phyloP scores from a whole-genome alignment of 345 rosid genomes.

The Eucalyptus curtisii region DNA sequence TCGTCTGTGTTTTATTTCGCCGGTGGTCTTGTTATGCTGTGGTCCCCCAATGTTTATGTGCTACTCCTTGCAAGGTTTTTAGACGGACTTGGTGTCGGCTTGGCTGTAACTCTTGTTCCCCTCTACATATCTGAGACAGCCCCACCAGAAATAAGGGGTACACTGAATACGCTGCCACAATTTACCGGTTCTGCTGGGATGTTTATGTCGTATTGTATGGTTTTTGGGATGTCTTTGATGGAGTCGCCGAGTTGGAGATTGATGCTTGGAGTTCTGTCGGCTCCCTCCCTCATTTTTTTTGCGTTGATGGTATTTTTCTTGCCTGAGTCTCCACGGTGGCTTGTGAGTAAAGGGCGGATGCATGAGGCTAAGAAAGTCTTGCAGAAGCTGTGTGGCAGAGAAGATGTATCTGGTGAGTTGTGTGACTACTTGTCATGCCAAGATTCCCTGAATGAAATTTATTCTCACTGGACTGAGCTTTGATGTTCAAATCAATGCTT shows the following conservation, averaged over 20 bases:
- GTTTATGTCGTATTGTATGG: conserved; percentile 8
- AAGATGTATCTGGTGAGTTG: conserved; percentile 9
- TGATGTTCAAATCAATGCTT: background rate
- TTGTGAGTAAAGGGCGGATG: conserved; percentile 9
- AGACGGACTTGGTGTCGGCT: conserved; percentile 8
- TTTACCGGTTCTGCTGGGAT: conserved; percentile 6
- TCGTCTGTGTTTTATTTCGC: conserved; percentile 4
- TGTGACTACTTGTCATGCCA: background rate
- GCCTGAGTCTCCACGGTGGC: conserved; percentile 12
- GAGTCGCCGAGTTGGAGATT: conserved; percentile 4
- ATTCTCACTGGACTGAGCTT: background rate
- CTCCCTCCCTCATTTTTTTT: conserved; percentile 1
- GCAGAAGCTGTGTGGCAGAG: conserved; percentile 6
- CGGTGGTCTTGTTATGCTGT: conserved; percentile 3
- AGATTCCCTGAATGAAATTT: background rate
- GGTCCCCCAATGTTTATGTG: conserved; percentile 4
- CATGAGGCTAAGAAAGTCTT: conserved; percentile 4
- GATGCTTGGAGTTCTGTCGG: conserved; percentile 8
- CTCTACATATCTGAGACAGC: conserved; percentile 9
- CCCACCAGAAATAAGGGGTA: conserved; percentile 11
- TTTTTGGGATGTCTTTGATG: conserved; percentile 4
- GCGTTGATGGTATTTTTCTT: background rate
- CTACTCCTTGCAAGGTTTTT: conserved; percentile 7
- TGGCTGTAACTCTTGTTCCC: conserved; percentile 4
- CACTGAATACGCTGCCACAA: conserved; percentile 6